Evolutionary conservation across 2,329 filamentous ascomycete genomes (phyloP), one percentile per base, ranked within the genome.

Genomic region (Diaporthe aspalathi): DNA sequence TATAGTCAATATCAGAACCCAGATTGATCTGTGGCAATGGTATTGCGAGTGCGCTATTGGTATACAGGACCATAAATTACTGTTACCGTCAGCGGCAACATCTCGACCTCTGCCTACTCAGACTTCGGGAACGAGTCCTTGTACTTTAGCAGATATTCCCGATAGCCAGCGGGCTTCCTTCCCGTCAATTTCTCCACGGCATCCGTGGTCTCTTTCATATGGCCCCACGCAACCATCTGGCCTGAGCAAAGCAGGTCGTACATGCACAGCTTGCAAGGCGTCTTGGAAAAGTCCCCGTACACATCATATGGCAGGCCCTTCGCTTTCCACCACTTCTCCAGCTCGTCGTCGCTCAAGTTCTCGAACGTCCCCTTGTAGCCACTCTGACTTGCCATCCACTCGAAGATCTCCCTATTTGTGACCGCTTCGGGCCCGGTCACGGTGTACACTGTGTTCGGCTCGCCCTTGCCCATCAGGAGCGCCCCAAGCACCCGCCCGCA

Each of bases 221-320:
- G 60, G 3, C 72, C 69, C 35, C 43, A 57, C 16, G 57, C 43
- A 11, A 73, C 69, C 57, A 73, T 71, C 45, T 74, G 71, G 11
- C 75, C 74, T 43, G 69, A 74, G 56, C 73, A 73, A 3, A 73
- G 56, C 57, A 76, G 43, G 40, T 76, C 75, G 24, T 71, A 69
- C 45, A 74, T 67, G 52, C 74, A 74, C n/a, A 76, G 27, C 67
- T 74, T 74, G 56, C 75, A 72, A 0, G 74, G 74, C 40, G 72
- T 49, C 11, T 71, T 68, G 20, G 67, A 70, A 67, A 74, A 72
- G 24, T 75, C 71, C 32, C 66, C 73, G 43, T 63, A 49, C n/a
- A 72, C 72, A 24, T 72, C 68, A 16, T 70, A 71, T 9, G 73
- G 71, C 47, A 76, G 67, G 3, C 74, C 75, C 24, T 68, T 62